Evolutionary conservation across 2,329 filamentous ascomycete species (phyloP).

Genomic region (Monosporascus sp.): DNA sequence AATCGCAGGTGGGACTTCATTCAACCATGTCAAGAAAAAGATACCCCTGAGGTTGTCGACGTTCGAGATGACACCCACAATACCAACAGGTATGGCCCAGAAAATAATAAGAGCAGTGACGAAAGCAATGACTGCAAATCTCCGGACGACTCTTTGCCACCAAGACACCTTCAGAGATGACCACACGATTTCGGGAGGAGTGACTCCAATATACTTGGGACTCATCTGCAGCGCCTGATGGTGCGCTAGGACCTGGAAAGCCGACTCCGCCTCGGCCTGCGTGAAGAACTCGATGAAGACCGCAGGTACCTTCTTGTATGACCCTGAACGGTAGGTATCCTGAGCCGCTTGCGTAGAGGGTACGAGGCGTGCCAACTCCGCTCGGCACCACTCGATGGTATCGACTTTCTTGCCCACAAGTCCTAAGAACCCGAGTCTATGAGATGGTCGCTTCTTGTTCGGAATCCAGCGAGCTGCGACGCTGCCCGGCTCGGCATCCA

Average conservation of each 20-base stretch:
- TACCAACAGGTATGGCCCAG: conserved; percentile 70
- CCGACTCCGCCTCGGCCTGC: conserved; percentile 78
- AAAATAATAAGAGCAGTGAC: conserved; percentile 78
- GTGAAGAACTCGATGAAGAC: conserved; percentile 88
- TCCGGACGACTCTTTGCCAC: conserved; percentile 76
- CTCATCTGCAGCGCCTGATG: conserved; percentile 84
- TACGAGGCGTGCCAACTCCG: conserved; percentile 69
- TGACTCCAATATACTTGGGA: conserved; percentile 77
- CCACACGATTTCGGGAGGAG: conserved; percentile 84
- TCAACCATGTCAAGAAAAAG: conserved; percentile 65
- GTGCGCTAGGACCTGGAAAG: conserved; percentile 81
- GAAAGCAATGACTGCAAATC: conserved; percentile 63
- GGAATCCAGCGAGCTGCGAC: conserved; percentile 71
- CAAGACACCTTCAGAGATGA: conserved; percentile 74
- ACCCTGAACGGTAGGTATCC: conserved; percentile 57
- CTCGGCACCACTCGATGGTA: conserved; percentile 84
- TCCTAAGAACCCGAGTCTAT: conserved; percentile 62
- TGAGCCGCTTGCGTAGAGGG: conserved; percentile 67
- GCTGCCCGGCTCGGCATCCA: conserved; percentile 62
- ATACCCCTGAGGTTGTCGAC: conserved; percentile 63
- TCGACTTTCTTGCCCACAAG: conserved; percentile 85
- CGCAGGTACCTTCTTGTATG: conserved; percentile 62
- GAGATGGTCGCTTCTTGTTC: conserved; percentile 68
- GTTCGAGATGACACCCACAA: conserved; percentile 84
- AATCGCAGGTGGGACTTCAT: conserved; percentile 62